phyloP scores from a whole-genome alignment of 495 filamentous ascomycete genomes.

The Cryomyces antarcticus region DNA sequence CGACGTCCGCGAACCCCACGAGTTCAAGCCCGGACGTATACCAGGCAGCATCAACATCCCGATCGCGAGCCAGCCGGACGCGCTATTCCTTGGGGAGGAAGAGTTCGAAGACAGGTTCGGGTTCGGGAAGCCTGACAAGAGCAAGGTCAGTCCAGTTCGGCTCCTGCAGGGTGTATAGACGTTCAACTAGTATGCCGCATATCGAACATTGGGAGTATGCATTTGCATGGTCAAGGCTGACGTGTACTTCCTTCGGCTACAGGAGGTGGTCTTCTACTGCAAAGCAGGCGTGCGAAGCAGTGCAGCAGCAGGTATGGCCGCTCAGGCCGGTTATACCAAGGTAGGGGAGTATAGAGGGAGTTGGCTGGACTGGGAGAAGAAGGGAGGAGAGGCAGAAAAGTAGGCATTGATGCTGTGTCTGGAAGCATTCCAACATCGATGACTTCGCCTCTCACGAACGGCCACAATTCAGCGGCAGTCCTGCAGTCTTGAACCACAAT shows the following conservation, averaged over 20 bases:
- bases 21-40: conserved; percentile 53
- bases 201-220: too few relatives aligned
- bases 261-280: conserved; percentile 73
- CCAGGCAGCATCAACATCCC: conserved; percentile 66
- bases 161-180: too few relatives aligned
- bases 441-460: too few relatives aligned
- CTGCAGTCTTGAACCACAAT: too few relatives aligned
- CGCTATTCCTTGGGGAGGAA: conserved; percentile 45
- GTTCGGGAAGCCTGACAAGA: conserved; percentile 32
- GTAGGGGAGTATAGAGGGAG: conserved; percentile 73
- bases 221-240: too few relatives aligned
- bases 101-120: conserved; percentile 66
- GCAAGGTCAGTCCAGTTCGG: too few relatives aligned
- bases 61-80: conserved; percentile 53
- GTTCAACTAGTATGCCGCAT: too few relatives aligned
- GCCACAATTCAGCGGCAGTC: too few relatives aligned
- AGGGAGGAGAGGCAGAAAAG: conserved; percentile 27
- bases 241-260: conserved; percentile 10
- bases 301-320: conserved; percentile 64
- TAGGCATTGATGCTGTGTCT: neutral
- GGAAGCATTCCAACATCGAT: too few relatives aligned
- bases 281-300: conserved; percentile 68
- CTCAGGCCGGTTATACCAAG: conserved; percentile 49
- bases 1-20: conserved; percentile 74
- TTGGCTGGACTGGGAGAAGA: conserved; percentile 72